Conservation (phyloP, 768 basidiomycete species). For the Kwoniella pini region DNA sequence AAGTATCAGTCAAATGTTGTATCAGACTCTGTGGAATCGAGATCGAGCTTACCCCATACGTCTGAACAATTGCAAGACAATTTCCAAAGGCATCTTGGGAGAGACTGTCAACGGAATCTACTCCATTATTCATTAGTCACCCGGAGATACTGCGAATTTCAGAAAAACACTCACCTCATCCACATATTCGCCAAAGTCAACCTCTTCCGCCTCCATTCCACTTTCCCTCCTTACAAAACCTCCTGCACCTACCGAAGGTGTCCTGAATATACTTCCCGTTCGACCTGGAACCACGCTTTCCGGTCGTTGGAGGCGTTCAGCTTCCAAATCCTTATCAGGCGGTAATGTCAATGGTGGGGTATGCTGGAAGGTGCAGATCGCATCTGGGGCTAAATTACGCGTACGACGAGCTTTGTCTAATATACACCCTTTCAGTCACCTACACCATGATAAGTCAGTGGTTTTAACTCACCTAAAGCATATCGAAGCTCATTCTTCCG, state of each 20-base stretch:
- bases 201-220: slow-evolving; percentile 46
- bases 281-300: slow-evolving; percentile 40
- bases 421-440: not conserved
- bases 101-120: slow-evolving; percentile 94
- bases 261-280: slow-evolving; percentile 7
- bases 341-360: slow-evolving; percentile 1
- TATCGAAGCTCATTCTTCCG: slow-evolving; percentile 79
- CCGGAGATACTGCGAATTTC: not conserved
- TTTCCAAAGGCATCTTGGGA: slow-evolving; percentile 87
- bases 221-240: slow-evolving; percentile 19
- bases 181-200: slow-evolving; percentile 76
- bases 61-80: slow-evolving; percentile 96
- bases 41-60: slow-evolving; percentile 79
- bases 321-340: slow-evolving; percentile 7
- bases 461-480: slow-evolving; percentile 68
- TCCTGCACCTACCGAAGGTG: slow-evolving; percentile 13
- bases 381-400: slow-evolving; percentile 65
- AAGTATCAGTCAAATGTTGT: not conserved
- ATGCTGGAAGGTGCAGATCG: slow-evolving; percentile 68
- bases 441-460: not conserved
- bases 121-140: too few relatives aligned
- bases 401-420: slow-evolving; percentile 74
- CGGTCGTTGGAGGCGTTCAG: slow-evolving; percentile 23
- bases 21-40: not conserved
- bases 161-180: slow-evolving; percentile 69